Evolutionary conservation across 1,284 basidiomycete species (phyloP).

Genomic region (Cystobasidium slooffiae): DNA sequence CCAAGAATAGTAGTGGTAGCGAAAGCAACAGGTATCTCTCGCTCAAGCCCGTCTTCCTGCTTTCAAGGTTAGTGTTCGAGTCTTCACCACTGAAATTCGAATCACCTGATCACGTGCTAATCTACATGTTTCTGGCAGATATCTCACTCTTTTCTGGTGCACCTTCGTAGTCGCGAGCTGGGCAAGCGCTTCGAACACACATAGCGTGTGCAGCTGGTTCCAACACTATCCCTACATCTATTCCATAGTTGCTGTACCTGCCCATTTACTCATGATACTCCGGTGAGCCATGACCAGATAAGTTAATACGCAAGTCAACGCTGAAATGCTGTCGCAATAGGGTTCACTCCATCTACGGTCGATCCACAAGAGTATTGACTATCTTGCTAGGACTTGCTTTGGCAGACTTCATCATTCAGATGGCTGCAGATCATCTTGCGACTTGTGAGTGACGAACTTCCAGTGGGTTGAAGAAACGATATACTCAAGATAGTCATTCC

Average conservation of each 20-base stretch:
- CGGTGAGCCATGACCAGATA: slow-evolving; percentile 6
- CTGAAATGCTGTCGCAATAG: slow-evolving; percentile 1
- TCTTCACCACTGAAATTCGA: background rate
- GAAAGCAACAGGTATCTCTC: slow-evolving; percentile 14
- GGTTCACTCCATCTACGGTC: slow-evolving; percentile 33
- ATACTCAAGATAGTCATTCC: background rate
- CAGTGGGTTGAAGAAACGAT: background rate
- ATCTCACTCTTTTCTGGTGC: slow-evolving; percentile 34
- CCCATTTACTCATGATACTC: slow-evolving; percentile 41
- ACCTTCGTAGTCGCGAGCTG: slow-evolving; percentile 40
- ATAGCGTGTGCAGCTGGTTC: slow-evolving; percentile 27
- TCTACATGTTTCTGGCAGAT: slow-evolving; percentile 18
- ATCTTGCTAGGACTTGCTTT: slow-evolving; percentile 31
- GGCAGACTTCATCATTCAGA: slow-evolving; percentile 40
- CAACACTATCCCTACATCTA: slow-evolving; percentile 37
- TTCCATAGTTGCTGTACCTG: slow-evolving; percentile 17
- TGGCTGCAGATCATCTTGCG: slow-evolving; percentile 35
- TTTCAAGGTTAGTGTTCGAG: slow-evolving; percentile 22
- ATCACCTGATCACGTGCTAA: background rate
- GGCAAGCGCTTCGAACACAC: slow-evolving; percentile 18
- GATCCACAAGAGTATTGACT: slow-evolving; percentile 13
- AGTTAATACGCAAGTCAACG: background rate
- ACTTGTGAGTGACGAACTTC: slow-evolving; percentile 27
- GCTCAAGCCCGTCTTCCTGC: slow-evolving; percentile 31
- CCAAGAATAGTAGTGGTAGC: background rate